Evolutionary conservation across 179 eudicot species (phyloP).

Genomic region (Drosera spatulata): DNA sequence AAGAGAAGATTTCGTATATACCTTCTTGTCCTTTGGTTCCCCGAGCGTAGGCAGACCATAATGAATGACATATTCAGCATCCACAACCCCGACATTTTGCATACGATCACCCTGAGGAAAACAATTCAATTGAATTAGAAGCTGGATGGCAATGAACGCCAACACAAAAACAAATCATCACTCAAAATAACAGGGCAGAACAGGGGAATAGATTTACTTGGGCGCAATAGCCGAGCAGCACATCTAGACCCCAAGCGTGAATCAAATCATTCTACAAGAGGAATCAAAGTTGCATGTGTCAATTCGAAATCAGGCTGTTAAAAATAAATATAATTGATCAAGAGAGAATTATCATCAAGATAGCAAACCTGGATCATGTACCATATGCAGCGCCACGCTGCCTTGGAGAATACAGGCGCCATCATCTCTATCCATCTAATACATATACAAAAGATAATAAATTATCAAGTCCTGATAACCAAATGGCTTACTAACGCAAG

Average conservation of each 20-base stretch:
- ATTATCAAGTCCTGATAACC: too few relatives aligned
- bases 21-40: slow-evolving; percentile 43
- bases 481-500: too few relatives aligned
- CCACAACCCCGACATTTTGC: slow-evolving; percentile 70
- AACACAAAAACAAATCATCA: neutral
- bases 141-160: neutral
- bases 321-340: neutral
- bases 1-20: slow-evolving; percentile 2
- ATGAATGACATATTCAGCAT: slow-evolving; percentile 85
- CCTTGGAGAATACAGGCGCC: slow-evolving; percentile 93
- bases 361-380: slow-evolving; percentile 75
- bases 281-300: neutral
- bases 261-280: slow-evolving; percentile 72
- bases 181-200: neutral
- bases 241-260: slow-evolving; percentile 97
- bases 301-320: too few relatives aligned
- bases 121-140: neutral
- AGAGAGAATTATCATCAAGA: neutral
- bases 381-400: slow-evolving; percentile 97
- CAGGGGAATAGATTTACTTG: slow-evolving; percentile 32
- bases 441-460: neutral
- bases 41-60: slow-evolving; percentile 84
- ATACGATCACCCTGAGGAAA: slow-evolving; percentile 69
- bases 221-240: slow-evolving; percentile 88
- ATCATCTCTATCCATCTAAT: slow-evolving; percentile 95